Evolutionary conservation across 2,329 filamentous ascomycete species (phyloP), one percentile per base, ranked within the genome.

Genomic region (Aurifilum marmelostoma): DNA sequence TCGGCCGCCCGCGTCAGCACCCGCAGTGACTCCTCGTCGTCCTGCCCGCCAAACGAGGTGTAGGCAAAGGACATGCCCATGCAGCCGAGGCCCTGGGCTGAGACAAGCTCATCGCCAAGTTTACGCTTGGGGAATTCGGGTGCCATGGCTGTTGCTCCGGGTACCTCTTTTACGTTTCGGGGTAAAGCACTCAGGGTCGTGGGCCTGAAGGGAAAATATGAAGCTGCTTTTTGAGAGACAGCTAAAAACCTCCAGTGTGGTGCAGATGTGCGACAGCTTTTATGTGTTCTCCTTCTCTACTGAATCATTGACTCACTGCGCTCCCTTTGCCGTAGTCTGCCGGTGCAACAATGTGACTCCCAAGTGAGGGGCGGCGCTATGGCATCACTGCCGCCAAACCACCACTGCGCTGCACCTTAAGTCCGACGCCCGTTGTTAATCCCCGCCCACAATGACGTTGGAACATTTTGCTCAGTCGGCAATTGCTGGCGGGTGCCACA

Each of bases 1-100:
- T 73, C 72, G 27, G 69, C 66, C 21, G 72, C 71, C 37, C 72
- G 71, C 11, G 72, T 72, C n/a, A 73, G 69, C 34, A 72, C 47
- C 7, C 67, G 41, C 41, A 73, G 71, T 5, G 67, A 71, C 62
- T 72, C 69, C 43, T 73, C 70, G 47, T 72, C 69, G 39, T 65
- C 59, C 39, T 69, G 70, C 24, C 65, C 52, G 37, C 67, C 62
- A 39, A 72, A 72, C 16, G 72, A 73, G 63, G 66, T 71, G 39
- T 67, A 69, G 21, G 64, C 60, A 39, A 65, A 65, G 18, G 61
- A 62, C 69, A 72, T 65, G 54, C 72, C 69, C 71, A 73, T 73
- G 32, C 67, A 69, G 1, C 69, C 69, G 1, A 71, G 56, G 39
- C 69, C 69, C 9, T 66, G 34, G 37, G 69, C 69, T 11, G 69